Base-by-base conservation (phyloP, 2,329 filamentous ascomycete genomes). In the Nothopassalora personata region DNA sequence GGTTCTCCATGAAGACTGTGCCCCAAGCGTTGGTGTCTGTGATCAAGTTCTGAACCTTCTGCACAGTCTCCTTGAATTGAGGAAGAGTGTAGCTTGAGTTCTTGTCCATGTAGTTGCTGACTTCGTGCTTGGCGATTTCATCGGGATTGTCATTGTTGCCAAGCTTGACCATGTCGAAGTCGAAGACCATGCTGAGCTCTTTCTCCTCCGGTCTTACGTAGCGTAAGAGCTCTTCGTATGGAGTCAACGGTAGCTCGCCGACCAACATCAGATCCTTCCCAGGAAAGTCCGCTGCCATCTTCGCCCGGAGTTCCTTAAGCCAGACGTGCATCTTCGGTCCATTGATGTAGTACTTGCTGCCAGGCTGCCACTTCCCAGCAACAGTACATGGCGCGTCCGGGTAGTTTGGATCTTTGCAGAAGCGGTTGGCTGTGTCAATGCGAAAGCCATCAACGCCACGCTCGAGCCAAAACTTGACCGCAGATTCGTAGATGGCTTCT, bases 161-260 rank as follows among this genome's bases (percentile, higher is more conserved):
- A 15, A 83, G 72, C 36, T 81, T 76, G 61, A 84, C 77, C 33
- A 84, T 76, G 58, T 89, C 86, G 68, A 90, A 90, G 66, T 88
- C 83, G 73, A 90, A 89, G 36, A 89, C 86, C 85, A 89, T 89
- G 70, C 82, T 85, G 48, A 89, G 73, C 68, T 89, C 85, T 33
- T 79, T 77, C 15, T 81, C 77, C 11, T 60, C 50, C 23, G 77
- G 80, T 2, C 77, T 77, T 2, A 89, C 85, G 6, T 78, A 79
- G 13, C 76, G 75, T 5, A 85, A 66, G 1, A 84, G 77, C 58
- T 83, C 79, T 6, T 79, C 71, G 7, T 75, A 74, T 51, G 73
- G 74, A 1, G 79, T 73, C 63, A 70, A 76, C 3, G 79, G 79
- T 73, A 81, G 80, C 71, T 82, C 80, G 10, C 80, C 80, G 1